These are phyloP conservation scores for Sextonia rubra DNA, from an alignment of 164 flowering plant genomes.

Conservation along the genomic window DNA sequence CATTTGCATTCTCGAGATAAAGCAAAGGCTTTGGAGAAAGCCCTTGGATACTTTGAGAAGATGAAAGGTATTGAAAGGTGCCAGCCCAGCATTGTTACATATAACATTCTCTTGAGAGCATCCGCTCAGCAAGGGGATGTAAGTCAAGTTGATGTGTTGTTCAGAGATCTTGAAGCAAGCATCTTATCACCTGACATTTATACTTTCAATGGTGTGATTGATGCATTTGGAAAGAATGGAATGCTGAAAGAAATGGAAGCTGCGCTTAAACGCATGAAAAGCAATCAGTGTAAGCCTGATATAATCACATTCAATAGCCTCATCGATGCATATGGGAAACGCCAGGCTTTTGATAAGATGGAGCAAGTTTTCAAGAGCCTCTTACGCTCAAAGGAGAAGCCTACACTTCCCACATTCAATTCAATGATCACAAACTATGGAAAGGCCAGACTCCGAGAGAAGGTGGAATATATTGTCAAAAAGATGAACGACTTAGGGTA, in stretches of 20 bases:
- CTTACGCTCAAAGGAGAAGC: constrained; percentile 70
- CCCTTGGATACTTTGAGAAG: constrained; percentile 74
- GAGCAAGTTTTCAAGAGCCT: constrained; percentile 89
- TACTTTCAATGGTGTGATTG: constrained; percentile 93
- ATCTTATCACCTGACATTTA: constrained; percentile 68
- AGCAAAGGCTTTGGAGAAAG: constrained; percentile 75
- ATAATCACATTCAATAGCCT: constrained; percentile 76
- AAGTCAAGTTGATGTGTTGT: constrained; percentile 60
- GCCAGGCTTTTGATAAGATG: constrained; percentile 87
- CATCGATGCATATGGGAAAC: constrained; percentile 90
- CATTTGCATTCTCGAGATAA: constrained; percentile 84
- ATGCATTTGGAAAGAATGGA: constrained; percentile 92
- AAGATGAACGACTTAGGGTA: constrained; percentile 64
- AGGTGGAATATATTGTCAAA: constrained; percentile 52
- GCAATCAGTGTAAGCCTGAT: constrained; percentile 71
- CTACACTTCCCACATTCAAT: constrained; percentile 85
- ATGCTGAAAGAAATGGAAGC: constrained; percentile 89
- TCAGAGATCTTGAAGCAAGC: constrained; percentile 73
- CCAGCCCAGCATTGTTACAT: constrained; percentile 80
- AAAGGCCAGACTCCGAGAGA: constrained; percentile 79
- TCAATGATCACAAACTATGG: constrained; percentile 93
- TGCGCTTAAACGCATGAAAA: constrained; percentile 72
- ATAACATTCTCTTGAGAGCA: constrained; percentile 88
- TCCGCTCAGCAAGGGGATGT: constrained; percentile 74
- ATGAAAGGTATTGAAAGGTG: constrained; percentile 89